Conservation (phyloP, 768 basidiomycete genomes). For the Mycena rebaudengoi region DNA sequence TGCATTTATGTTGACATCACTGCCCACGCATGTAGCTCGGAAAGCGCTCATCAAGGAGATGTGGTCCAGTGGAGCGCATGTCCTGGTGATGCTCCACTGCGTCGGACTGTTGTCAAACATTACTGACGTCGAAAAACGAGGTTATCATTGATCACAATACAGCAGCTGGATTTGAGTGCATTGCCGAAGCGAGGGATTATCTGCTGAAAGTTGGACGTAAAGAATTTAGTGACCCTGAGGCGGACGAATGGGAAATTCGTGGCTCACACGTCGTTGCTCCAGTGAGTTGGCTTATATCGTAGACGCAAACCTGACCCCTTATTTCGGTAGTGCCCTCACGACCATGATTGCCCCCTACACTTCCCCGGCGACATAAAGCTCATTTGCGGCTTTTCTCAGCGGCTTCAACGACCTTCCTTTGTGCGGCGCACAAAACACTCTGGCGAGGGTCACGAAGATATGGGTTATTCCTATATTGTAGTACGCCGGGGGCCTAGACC, state of each 20-base stretch:
- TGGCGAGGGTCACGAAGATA: constrained; percentile 84
- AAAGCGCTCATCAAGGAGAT: constrained; percentile 80
- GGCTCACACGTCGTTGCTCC: constrained; percentile 91
- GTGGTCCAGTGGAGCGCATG: constrained; percentile 91
- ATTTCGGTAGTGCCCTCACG: constrained; percentile 85
- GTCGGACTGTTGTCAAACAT: constrained; percentile 7
- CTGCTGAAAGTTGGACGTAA: constrained; percentile 70
- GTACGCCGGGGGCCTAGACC: constrained; percentile 84
- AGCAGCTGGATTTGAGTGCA: constrained; percentile 74
- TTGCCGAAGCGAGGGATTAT: constrained; percentile 81
- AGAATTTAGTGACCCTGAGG: constrained; percentile 60
- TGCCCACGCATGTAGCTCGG: constrained; percentile 66
- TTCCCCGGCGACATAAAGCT: constrained; percentile 59
- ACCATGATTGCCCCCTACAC: constrained; percentile 82
- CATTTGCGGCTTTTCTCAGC: constrained; percentile 87
- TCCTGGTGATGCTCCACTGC: constrained; percentile 61
- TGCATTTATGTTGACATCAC: constrained; percentile 85
- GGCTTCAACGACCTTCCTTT: constrained; percentile 87
- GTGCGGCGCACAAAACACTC: constrained; percentile 90
- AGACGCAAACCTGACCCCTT: constrained; percentile 4
- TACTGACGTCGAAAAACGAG: constrained; percentile 47
- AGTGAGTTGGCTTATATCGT: constrained; percentile 53
- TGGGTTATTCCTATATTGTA: constrained; percentile 90
- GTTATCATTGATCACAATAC: constrained; percentile 89
- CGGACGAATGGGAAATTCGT: constrained; percentile 42